These are phyloP conservation scores for Asterophora lycoperdoides DNA, from an alignment of 768 basidiomycete species.

Conservation along the genomic window DNA sequence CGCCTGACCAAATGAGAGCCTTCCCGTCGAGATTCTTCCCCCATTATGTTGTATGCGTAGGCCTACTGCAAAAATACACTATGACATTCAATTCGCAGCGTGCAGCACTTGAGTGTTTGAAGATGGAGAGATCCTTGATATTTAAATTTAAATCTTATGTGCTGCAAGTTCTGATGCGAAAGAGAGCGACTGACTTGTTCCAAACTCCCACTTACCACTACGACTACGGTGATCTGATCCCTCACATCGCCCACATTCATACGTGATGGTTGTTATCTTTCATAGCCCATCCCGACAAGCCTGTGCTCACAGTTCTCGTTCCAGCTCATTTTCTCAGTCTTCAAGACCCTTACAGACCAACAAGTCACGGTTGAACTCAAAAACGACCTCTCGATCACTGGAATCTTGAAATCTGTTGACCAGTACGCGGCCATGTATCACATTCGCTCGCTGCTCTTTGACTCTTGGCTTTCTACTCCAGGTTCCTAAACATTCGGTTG, in stretches of 20 bases:
- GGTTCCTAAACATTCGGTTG: slow-evolving; percentile 93
- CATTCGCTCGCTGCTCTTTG: neutral
- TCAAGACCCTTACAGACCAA: slow-evolving; percentile 98
- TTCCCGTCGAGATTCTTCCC: neutral
- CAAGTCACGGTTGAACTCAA: slow-evolving; percentile 96
- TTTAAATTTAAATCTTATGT: no score
- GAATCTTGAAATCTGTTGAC: slow-evolving; percentile 95
- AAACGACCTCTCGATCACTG: slow-evolving; percentile 96
- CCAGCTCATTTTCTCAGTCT: slow-evolving; percentile 94
- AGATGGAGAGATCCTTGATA: neutral
- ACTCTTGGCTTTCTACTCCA: slow-evolving; percentile 23
- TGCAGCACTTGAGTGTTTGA: neutral
- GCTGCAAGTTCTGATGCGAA: no score
- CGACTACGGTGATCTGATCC: no score
- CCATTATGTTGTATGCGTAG: neutral
- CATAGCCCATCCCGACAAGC: neutral
- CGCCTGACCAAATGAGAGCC: slow-evolving; percentile 9
- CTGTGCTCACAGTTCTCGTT: slow-evolving; percentile 3
- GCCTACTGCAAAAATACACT: neutral
- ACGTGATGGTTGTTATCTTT: slow-evolving; percentile 1
- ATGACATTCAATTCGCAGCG: no score
- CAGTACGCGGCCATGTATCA: slow-evolving; percentile 53
- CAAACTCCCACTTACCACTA: no score
- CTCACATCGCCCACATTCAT: neutral
- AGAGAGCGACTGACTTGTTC: no score